These are phyloP conservation scores for Candida easanensis DNA, from an alignment of 805 yeast species.

Conservation along the genomic window DNA sequence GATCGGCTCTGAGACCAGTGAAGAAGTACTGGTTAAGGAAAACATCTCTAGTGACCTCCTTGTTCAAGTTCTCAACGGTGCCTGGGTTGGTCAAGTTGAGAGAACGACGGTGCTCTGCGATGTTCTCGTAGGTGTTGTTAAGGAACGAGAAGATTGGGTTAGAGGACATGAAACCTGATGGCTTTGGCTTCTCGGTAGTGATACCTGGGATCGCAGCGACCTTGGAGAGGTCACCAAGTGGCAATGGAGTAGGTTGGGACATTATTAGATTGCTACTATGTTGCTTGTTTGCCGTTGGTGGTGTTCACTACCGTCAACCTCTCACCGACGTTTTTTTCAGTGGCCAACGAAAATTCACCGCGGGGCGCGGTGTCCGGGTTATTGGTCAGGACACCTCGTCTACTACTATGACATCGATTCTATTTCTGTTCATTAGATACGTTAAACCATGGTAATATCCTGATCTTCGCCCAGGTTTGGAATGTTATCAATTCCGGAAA, in stretches of 20 bases:
- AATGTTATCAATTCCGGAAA: constrained; percentile 7
- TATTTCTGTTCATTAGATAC: too few species aligned
- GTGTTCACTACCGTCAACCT: neutral
- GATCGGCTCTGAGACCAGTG: constrained; percentile 95
- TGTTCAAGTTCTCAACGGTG: constrained; percentile 86
- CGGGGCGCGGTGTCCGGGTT: constrained; percentile 1
- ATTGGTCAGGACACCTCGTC: constrained; percentile 1
- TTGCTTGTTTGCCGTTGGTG: neutral
- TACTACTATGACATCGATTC: neutral
- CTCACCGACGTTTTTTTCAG: constrained; percentile 12
- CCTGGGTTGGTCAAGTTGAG: constrained; percentile 90
- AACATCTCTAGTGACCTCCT: constrained; percentile 93
- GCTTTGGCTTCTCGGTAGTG: constrained; percentile 50
- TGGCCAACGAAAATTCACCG: neutral
- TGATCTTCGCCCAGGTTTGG: constrained; percentile 6
- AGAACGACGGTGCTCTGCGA: constrained; percentile 75
- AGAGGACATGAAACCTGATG: constrained; percentile 68
- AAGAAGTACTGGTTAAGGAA: constrained; percentile 86
- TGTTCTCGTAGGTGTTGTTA: constrained; percentile 68
- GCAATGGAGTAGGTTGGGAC: constrained; percentile 40
- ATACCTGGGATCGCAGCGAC: constrained; percentile 60
- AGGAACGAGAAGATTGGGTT: constrained; percentile 81
- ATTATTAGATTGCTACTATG: constrained; percentile 9
- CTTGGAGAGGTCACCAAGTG: constrained; percentile 60
- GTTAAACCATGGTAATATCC: constrained; percentile 1